phyloP scores from a whole-genome alignment of 1,284 basidiomycete genomes.

The Moniliophthora roreri region DNA sequence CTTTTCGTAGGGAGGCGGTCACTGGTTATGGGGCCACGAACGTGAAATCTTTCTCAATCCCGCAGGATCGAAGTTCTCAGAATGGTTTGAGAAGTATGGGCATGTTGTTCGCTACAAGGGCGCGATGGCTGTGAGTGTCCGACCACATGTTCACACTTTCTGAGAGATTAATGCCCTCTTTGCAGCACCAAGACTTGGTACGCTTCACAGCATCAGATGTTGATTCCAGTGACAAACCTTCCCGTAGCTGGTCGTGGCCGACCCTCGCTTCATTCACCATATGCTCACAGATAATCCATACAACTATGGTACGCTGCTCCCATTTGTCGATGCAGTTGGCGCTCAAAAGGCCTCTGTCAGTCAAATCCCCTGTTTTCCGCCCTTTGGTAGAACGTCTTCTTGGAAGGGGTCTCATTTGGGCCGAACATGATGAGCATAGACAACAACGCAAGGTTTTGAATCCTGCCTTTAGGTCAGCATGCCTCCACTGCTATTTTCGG shows the following conservation, averaged over 20 bases:
- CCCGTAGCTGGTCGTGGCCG: slow-evolving; percentile 26
- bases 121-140: too few relatives aligned
- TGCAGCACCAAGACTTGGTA: neutral
- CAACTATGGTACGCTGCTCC: slow-evolving; percentile 21
- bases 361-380: slow-evolving; percentile 19
- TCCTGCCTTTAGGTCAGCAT: too few relatives aligned
- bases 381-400: slow-evolving; percentile 29
- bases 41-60: neutral
- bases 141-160: too few relatives aligned
- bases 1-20: too few relatives aligned
- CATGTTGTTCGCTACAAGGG: too few relatives aligned
- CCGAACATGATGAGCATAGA: slow-evolving; percentile 31
- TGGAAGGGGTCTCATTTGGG: slow-evolving; percentile 30
- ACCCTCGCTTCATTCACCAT: slow-evolving; percentile 25
- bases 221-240: neutral
- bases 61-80: neutral
- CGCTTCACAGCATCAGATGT: neutral
- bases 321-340: slow-evolving; percentile 17
- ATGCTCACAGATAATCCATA: slow-evolving; percentile 26
- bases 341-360: slow-evolving; percentile 10
- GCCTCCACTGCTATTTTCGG: too few relatives aligned
- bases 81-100: neutral
- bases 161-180: too few relatives aligned
- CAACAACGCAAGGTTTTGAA: neutral
- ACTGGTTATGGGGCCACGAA: slow-evolving; percentile 4